Evolutionary conservation across 2,329 filamentous ascomycete species (phyloP).

Genomic region (Sclerotinia trifoliorum): DNA sequence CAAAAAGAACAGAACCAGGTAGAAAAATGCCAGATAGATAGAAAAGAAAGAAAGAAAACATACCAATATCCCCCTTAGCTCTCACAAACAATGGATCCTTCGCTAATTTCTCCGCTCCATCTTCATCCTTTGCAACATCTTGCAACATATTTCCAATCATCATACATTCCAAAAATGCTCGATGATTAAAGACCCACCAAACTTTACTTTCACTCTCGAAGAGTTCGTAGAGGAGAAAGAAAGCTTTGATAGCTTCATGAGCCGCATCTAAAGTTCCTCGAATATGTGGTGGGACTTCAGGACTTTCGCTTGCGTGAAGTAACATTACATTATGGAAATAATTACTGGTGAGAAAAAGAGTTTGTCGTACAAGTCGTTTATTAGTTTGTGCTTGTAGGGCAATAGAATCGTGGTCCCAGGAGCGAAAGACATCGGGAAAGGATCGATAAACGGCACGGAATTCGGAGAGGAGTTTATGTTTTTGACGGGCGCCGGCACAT

Average conservation of each 20-base stretch:
- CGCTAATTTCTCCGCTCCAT: slow-evolving; percentile 47
- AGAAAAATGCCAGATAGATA: neutral
- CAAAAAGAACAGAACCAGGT: no score
- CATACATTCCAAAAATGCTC: slow-evolving; percentile 73
- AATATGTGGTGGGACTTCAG: slow-evolving; percentile 61
- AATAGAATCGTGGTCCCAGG: slow-evolving; percentile 62
- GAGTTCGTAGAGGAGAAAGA: slow-evolving; percentile 69
- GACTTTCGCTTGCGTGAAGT: slow-evolving; percentile 68
- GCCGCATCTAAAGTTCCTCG: slow-evolving; percentile 71
- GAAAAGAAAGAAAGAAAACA: slow-evolving; percentile 38
- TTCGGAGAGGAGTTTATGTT: slow-evolving; percentile 65
- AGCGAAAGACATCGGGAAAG: slow-evolving; percentile 69
- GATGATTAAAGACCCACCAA: slow-evolving; percentile 83
- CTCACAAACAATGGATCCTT: slow-evolving; percentile 59
- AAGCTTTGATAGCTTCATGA: slow-evolving; percentile 70
- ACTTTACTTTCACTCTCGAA: slow-evolving; percentile 71
- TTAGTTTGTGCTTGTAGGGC: slow-evolving; percentile 54
- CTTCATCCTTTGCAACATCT: slow-evolving; percentile 50
- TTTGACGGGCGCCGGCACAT: slow-evolving; percentile 65
- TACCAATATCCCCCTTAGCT: slow-evolving; percentile 60
- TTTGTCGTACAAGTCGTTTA: slow-evolving; percentile 69
- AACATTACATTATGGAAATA: slow-evolving; percentile 83
- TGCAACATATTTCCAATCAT: slow-evolving; percentile 63
- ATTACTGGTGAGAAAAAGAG: slow-evolving; percentile 75
- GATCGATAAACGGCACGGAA: slow-evolving; percentile 71